A percentile compares a stretch with the other conserved stretches of the same genome.
These are phyloP conservation scores for Aspergillus panamensis DNA, from an alignment of 495 filamentous ascomycete genomes.

Conservation along the genomic window DNA sequence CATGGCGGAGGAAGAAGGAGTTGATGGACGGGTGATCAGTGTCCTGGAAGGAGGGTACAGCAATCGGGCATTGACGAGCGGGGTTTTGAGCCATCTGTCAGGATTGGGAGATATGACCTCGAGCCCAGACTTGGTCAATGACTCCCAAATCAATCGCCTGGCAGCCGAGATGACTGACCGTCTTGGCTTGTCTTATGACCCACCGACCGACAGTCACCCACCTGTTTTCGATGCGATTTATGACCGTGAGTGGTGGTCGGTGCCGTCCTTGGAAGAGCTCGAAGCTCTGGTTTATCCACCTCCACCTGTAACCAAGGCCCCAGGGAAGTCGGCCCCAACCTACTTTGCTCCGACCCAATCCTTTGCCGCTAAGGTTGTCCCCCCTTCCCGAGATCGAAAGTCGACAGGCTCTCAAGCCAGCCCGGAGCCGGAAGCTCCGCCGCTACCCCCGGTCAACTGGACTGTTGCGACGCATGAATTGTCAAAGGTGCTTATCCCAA, in stretches of 20 bases:
- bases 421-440: slow-evolving; percentile 50
- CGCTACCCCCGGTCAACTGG: slow-evolving; percentile 79
- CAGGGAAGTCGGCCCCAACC: slow-evolving; percentile 54
- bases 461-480: slow-evolving; percentile 74
- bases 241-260: slow-evolving; percentile 74
- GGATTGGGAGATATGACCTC: slow-evolving; percentile 55
- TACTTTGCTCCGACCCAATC: slow-evolving; percentile 75
- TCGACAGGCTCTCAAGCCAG: slow-evolving; percentile 33
- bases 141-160: slow-evolving; percentile 18
- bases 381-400: slow-evolving; percentile 52
- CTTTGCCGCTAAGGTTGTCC: slow-evolving; percentile 69
- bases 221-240: slow-evolving; percentile 35
- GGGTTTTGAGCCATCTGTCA: slow-evolving; percentile 82
- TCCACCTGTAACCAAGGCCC: slow-evolving; percentile 46
- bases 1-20: slow-evolving; percentile 76
- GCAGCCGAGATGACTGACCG: slow-evolving; percentile 30
- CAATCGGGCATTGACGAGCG: slow-evolving; percentile 81
- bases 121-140: neutral
- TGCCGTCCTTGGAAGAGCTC: slow-evolving; percentile 61
- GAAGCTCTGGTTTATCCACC: slow-evolving; percentile 52
- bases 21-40: slow-evolving; percentile 83
- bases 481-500: slow-evolving; percentile 76
- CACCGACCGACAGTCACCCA: slow-evolving; percentile 5
- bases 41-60: slow-evolving; percentile 96
- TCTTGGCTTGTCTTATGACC: slow-evolving; percentile 18